Base-by-base conservation (phyloP, 164 flowering plant genomes). In the Magnolia kwangsiensis region DNA sequence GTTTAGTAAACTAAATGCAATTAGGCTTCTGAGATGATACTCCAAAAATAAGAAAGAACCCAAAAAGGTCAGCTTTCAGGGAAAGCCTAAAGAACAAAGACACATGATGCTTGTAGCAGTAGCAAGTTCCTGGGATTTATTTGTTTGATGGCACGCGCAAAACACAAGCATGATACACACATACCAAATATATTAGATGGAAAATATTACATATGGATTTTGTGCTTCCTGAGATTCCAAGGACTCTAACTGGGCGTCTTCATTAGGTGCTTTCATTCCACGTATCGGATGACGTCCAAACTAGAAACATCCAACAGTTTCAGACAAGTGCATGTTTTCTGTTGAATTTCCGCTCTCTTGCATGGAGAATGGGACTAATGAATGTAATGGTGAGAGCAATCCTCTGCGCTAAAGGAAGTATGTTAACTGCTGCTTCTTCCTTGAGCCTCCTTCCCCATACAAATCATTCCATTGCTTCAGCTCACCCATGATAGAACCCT, bases 361-460 rank as follows among this genome's bases (percentile, higher is more conserved):
- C 61, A 37, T 31, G 13, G 45, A 27, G 19, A 27, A 24, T 29
- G 19, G 7, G 70, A 67, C 49, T 29, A 2, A 14, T 31, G 50
- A 68, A 68, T 68, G 71, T 6, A 68, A 31, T 19, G n/a, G 19
- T 9, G 68, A 65, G 37, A 18, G n/a, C 50, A 29, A 68, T 75
- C 6, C 27, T 5, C 51, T 21, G 64, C 69, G 70, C 63, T 87
- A 92, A 45, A 93, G 85, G 87, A 95, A 95, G 83, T 95, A 93
- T 13, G 97, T 81, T 23, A 95, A 78, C 75, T 92, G 97, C 80
- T 93, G 82, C 76, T 87, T 84, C 85, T 93, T 95, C 84, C 99
- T 90, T 23, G 98, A 91, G 75, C 98, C 99, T 50, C 98, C 98
- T 87, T 95, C 99, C 3, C 99, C 98, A 67, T 88, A 93, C 77